These are phyloP conservation scores for Syncephalis plumigaleata DNA, from an alignment of 371 early-diverging fungal genomes.

Conservation along the genomic window DNA sequence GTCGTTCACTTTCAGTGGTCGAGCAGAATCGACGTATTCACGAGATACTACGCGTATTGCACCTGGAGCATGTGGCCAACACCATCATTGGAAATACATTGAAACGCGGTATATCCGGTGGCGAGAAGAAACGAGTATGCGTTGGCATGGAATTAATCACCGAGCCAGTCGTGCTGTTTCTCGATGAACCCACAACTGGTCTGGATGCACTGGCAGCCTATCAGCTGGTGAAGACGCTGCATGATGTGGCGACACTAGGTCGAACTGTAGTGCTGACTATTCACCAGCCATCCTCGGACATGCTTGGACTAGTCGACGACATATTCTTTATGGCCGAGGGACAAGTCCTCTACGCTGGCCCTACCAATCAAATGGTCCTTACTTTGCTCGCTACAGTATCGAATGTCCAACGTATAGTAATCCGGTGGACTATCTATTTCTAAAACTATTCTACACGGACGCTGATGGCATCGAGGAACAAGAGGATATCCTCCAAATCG, in stretches of 20 bases:
- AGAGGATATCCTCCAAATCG: not conserved
- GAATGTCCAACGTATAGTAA: slow-evolving; percentile 39
- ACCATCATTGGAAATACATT: not conserved
- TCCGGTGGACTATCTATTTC: slow-evolving; percentile 47
- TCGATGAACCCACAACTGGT: slow-evolving; percentile 90
- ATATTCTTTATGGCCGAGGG: slow-evolving; percentile 28
- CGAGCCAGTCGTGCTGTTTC: slow-evolving; percentile 69
- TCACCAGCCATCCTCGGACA: slow-evolving; percentile 21
- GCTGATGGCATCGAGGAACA: not conserved
- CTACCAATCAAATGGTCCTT: slow-evolving; percentile 18
- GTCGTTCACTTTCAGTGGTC: slow-evolving; percentile 28
- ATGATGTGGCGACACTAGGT: not conserved
- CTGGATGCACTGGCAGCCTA: slow-evolving; percentile 12
- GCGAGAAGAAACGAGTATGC: slow-evolving; percentile 69
- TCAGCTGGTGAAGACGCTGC: not conserved
- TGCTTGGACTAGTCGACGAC: slow-evolving; percentile 21
- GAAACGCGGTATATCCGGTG: slow-evolving; percentile 22
- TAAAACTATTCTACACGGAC: not conserved
- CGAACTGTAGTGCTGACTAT: slow-evolving; percentile 25
- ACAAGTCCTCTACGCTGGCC: slow-evolving; percentile 31
- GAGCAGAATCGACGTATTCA: slow-evolving; percentile 22
- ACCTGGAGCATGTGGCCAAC: slow-evolving; percentile 24
- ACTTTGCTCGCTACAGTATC: slow-evolving; percentile 24
- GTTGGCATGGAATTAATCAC: slow-evolving; percentile 81
- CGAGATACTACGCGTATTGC: slow-evolving; percentile 57